These are phyloP conservation scores for Gnomoniopsis sp. DNA, from an alignment of 2,329 filamentous ascomycete species.

Conservation along the genomic window DNA sequence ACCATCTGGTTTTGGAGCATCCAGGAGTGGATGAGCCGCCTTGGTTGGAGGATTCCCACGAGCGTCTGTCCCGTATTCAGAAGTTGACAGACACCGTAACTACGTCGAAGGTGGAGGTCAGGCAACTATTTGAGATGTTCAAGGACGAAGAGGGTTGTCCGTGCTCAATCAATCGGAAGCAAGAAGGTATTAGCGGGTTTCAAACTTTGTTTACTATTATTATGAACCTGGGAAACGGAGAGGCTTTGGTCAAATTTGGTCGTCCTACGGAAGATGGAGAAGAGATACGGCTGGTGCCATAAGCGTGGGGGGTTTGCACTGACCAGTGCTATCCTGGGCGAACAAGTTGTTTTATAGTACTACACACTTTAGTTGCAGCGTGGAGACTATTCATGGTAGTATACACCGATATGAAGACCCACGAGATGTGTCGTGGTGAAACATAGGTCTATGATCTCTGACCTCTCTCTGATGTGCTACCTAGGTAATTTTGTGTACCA, in stretches of 20 bases:
- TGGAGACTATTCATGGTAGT: too few relatives aligned
- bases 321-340: not conserved
- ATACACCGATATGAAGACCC: too few relatives aligned
- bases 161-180: constrained; percentile 12
- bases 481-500: too few relatives aligned
- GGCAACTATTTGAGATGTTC: not conserved
- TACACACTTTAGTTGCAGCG: too few relatives aligned
- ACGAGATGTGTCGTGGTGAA: too few relatives aligned
- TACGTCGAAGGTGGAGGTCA: not conserved
- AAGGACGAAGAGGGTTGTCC: constrained; percentile 14
- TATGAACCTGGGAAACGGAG: constrained; percentile 7
- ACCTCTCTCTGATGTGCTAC: too few relatives aligned
- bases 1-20: constrained; percentile 13
- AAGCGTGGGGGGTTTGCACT: not conserved
- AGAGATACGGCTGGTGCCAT: constrained; percentile 6
- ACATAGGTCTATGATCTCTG: too few relatives aligned
- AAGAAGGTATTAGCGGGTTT: not conserved
- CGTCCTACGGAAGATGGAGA: constrained; percentile 10
- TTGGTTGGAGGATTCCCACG: constrained; percentile 6
- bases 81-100: not conserved
- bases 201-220: constrained; percentile 17
- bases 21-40: constrained; percentile 5
- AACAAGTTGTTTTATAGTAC: not conserved
- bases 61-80: constrained; percentile 1
- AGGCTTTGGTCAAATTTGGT: constrained; percentile 13